Percentiles rank a stretch among this genome's conserved stretches.
Conservation (phyloP, 768 basidiomycete genomes). For the Boletus vinaceobasis region DNA sequence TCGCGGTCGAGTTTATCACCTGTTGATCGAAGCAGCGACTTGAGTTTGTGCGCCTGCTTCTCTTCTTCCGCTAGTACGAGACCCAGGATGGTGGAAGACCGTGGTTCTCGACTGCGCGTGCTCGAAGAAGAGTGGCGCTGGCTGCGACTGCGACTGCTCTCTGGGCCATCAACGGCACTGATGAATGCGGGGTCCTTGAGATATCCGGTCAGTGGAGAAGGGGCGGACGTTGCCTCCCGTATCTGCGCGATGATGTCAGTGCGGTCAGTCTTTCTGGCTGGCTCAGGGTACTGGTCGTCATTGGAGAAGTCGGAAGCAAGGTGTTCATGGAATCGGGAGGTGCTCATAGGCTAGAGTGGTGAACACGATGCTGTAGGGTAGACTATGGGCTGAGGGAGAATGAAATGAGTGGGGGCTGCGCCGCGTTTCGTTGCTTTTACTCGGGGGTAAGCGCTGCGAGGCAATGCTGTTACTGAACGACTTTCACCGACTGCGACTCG, state of each 20-base stretch:
- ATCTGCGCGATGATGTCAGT: conserved; percentile 38
- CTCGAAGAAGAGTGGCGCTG: conserved; percentile 33
- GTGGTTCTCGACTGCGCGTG: conserved; percentile 39
- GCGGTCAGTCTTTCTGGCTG: conserved; percentile 3
- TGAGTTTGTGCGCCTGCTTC: conserved; percentile 52
- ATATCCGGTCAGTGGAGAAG: conserved; percentile 43
- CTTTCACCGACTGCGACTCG: conserved; percentile 11
- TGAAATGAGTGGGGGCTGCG: conserved; percentile 1
- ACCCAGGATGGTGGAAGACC: conserved; percentile 39
- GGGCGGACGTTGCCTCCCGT: conserved; percentile 43
- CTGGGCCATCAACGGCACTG: conserved; percentile 31
- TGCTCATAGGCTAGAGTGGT: conserved; percentile 18
- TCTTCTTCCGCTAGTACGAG: conserved; percentile 53
- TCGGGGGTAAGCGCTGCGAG: conserved; percentile 2
- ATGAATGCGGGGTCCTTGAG: conserved; percentile 44
- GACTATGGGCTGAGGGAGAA: conserved; percentile 5
- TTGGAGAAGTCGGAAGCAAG: conserved; percentile 18
- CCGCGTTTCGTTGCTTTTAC: conserved; percentile 9
- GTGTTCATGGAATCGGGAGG: conserved; percentile 32
- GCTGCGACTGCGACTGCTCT: conserved; percentile 30
- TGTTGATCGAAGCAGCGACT: conserved; percentile 47
- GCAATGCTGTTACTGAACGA: conserved; percentile 10
- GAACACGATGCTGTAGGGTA: conserved; percentile 11
- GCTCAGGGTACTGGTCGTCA: conserved; percentile 15
- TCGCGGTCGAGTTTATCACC: conserved; percentile 56